A percentile compares a stretch with the other conserved stretches of the same genome.
These are phyloP conservation scores for Plasmodium sp. DNA, from an alignment of 169 alveolate genomes.

Conservation along the genomic window DNA sequence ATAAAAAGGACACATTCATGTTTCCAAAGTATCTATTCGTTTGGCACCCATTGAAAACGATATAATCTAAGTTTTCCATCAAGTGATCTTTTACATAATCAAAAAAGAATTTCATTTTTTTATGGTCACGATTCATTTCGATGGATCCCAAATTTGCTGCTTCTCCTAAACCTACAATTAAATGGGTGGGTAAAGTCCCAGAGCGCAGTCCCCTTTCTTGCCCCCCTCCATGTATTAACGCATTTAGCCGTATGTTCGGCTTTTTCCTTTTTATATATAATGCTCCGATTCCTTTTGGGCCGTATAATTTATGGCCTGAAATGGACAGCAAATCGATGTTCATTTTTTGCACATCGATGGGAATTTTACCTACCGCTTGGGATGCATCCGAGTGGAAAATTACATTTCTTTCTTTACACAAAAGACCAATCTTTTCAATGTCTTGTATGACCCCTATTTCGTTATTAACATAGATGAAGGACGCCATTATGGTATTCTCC, in stretches of 20 bases:
- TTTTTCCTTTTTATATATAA: constrained; percentile 93
- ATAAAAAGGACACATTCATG: constrained; percentile 95
- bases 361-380: constrained; percentile 94
- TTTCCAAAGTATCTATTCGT: constrained; percentile 91
- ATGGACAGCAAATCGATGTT: constrained; percentile 94
- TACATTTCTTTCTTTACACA: constrained; percentile 94
- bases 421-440: constrained; percentile 92
- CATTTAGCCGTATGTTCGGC: constrained; percentile 96
- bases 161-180: constrained; percentile 97
- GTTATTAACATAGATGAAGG: constrained; percentile 96
- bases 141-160: constrained; percentile 93
- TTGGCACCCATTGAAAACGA: constrained; percentile 90
- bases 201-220: constrained; percentile 98
- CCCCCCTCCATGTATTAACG: constrained; percentile 99
- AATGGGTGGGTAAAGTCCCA: constrained; percentile 95
- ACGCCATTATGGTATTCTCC: constrained; percentile 94
- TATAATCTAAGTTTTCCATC: constrained; percentile 81
- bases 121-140: constrained; percentile 95
- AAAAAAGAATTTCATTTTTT: constrained; percentile 89
- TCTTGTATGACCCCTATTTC: constrained; percentile 98
- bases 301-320: constrained; percentile 98
- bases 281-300: constrained; percentile 99
- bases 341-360: constrained; percentile 93
- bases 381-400: constrained; percentile 97
- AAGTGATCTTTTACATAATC: constrained; percentile 84